phyloP scores from a whole-genome alignment of 805 yeast genomes.

The Wickerhamiella sergipiensis region DNA sequence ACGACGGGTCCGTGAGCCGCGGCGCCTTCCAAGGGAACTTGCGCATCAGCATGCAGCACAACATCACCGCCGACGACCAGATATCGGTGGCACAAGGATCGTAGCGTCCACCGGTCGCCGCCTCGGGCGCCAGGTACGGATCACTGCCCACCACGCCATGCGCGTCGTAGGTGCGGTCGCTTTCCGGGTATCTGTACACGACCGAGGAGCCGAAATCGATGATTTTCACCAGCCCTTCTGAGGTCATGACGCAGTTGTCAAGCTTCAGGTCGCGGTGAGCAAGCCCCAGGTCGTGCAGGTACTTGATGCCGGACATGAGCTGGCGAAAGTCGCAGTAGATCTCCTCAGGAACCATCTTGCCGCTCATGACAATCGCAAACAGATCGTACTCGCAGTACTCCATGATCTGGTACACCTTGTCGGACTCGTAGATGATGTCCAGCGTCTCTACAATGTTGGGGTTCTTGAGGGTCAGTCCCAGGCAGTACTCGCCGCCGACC shows the following conservation, averaged over 20 bases:
- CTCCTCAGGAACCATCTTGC: constrained; percentile 69
- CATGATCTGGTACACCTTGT: constrained; percentile 79
- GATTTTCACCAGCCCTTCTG: constrained; percentile 72
- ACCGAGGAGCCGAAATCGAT: constrained; percentile 93
- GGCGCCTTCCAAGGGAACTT: constrained; percentile 96
- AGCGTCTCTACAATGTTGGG: constrained; percentile 84
- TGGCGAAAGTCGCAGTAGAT: constrained; percentile 84
- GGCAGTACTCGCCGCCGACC: constrained; percentile 88
- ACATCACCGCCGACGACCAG: constrained; percentile 85
- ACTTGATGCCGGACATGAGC: constrained; percentile 64
- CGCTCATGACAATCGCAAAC: constrained; percentile 89
- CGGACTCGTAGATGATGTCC: constrained; percentile 81
- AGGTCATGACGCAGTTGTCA: constrained; percentile 81
- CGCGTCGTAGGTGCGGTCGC: constrained; percentile 56
- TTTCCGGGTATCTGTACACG: constrained; percentile 78
- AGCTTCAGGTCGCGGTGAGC: constrained; percentile 86
- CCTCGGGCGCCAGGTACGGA: constrained; percentile 88
- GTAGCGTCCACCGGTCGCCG: constrained; percentile 64
- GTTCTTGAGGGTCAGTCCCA: constrained; percentile 80
- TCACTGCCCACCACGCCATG: constrained; percentile 81
- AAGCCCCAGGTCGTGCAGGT: constrained; percentile 65
- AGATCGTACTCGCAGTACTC: constrained; percentile 88
- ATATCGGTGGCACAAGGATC: constrained; percentile 90
- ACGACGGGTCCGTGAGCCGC: constrained; percentile 63
- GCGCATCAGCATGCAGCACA: constrained; percentile 82